A percentile compares a stretch with the other conserved stretches of the same genome.
Evolutionary conservation across 2,329 filamentous ascomycete genomes (phyloP).

Genomic region (Fonsecaea pugnacius): DNA sequence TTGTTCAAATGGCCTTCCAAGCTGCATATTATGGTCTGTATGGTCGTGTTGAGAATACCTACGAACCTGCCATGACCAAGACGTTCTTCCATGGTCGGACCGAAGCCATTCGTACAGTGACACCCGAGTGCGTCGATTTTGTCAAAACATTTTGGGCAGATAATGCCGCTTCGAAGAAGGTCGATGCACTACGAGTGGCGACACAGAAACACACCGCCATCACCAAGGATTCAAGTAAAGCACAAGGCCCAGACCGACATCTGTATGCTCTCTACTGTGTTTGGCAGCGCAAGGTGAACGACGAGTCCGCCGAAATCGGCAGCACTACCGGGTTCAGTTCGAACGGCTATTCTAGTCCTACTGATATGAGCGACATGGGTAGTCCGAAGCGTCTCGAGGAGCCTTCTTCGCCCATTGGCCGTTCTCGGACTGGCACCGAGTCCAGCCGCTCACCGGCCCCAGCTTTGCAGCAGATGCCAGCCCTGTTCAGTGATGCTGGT

Average conservation of each 20-base stretch:
- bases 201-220: slow-evolving; percentile 79
- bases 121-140: slow-evolving; percentile 75
- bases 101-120: slow-evolving; percentile 87
- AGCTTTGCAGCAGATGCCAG: slow-evolving; percentile 62
- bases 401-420: slow-evolving; percentile 45
- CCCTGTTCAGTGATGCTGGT: slow-evolving; percentile 82
- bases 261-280: slow-evolving; percentile 92
- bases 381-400: slow-evolving; percentile 38
- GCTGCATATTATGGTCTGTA: slow-evolving; percentile 97
- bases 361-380: slow-evolving; percentile 39
- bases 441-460: slow-evolving; percentile 44
- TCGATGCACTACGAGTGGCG: slow-evolving; percentile 81
- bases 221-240: slow-evolving; percentile 86
- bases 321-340: slow-evolving; percentile 58
- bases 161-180: slow-evolving; percentile 77
- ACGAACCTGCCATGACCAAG: slow-evolving; percentile 99
- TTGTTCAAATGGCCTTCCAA: slow-evolving; percentile 99
- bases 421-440: slow-evolving; percentile 53
- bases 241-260: slow-evolving; percentile 87
- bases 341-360: slow-evolving; percentile 68
- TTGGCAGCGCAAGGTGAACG: slow-evolving; percentile 88
- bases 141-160: slow-evolving; percentile 95
- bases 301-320: slow-evolving; percentile 61
- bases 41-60: slow-evolving; percentile 89
- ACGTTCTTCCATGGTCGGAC: slow-evolving; percentile 89